These are phyloP conservation scores for Lactarius vividus DNA, from an alignment of 768 basidiomycete genomes.

Conservation along the genomic window DNA sequence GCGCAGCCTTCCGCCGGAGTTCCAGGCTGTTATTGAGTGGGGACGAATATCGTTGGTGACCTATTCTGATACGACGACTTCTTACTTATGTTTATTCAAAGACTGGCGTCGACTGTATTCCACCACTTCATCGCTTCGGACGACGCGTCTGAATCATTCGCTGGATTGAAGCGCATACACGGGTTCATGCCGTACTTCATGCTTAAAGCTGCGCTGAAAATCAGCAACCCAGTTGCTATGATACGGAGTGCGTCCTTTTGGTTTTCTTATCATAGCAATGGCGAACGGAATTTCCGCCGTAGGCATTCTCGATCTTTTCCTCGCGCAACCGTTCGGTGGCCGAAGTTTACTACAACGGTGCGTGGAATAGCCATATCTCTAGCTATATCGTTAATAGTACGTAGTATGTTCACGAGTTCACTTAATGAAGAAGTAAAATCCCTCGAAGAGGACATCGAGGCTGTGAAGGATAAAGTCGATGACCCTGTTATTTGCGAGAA, in stretches of 20 bases:
- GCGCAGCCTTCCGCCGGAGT: slow-evolving; percentile 75
- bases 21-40: slow-evolving; percentile 92
- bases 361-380: not conserved
- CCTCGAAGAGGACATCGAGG: slow-evolving; percentile 83
- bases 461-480: slow-evolving; percentile 85
- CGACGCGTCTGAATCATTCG: slow-evolving; percentile 84
- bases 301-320: slow-evolving; percentile 87
- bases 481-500: slow-evolving; percentile 88
- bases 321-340: slow-evolving; percentile 96
- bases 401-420: slow-evolving; percentile 93
- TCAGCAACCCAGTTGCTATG: slow-evolving; percentile 96
- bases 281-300: not conserved
- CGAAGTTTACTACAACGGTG: slow-evolving; percentile 88
- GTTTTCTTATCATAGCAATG: slow-evolving; percentile 8
- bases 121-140: slow-evolving; percentile 94
- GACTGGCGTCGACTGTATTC: slow-evolving; percentile 94
- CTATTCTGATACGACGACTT: not conserved
- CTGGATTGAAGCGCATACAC: slow-evolving; percentile 87
- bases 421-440: slow-evolving; percentile 84
- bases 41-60: slow-evolving; percentile 85
- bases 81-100: slow-evolving; percentile 34
- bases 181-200: slow-evolving; percentile 98
- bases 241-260: slow-evolving; percentile 64
- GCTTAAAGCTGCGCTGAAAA: slow-evolving; percentile 85
- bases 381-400: slow-evolving; percentile 1